Conservation (phyloP, 2,329 filamentous ascomycete genomes). For the Pseudopithomyces maydicus region DNA sequence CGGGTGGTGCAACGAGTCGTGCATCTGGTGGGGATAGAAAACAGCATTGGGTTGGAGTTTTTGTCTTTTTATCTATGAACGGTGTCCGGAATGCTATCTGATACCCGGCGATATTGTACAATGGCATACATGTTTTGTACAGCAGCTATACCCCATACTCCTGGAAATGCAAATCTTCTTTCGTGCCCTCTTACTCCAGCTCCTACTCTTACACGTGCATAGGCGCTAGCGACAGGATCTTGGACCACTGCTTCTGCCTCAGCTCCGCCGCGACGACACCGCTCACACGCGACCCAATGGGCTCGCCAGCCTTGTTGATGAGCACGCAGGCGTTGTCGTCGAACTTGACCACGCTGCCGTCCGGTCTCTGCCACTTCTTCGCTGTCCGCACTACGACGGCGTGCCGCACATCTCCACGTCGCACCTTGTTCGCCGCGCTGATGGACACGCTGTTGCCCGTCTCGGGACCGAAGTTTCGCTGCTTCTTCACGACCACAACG, state of each 20-base stretch:
- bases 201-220: constrained; percentile 66
- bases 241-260: constrained; percentile 93
- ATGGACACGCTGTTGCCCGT: constrained; percentile 73
- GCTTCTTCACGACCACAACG: constrained; percentile 96
- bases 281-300: constrained; percentile 77
- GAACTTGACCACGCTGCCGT: constrained; percentile 90
- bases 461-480: constrained; percentile 76
- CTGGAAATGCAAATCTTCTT: constrained; percentile 13
- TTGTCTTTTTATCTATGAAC: constrained; percentile 24
- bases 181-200: not conserved
- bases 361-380: constrained; percentile 83
- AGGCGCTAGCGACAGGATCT: constrained; percentile 94
- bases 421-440: constrained; percentile 85
- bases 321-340: constrained; percentile 98
- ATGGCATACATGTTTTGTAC: constrained; percentile 35
- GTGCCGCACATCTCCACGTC: constrained; percentile 93
- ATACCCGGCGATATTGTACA: constrained; percentile 44
- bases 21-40: not conserved
- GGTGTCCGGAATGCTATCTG: constrained; percentile 36
- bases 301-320: constrained; percentile 95
- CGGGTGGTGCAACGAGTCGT: constrained; percentile 9
- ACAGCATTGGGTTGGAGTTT: constrained; percentile 43
- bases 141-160: constrained; percentile 14
- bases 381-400: constrained; percentile 91
- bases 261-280: constrained; percentile 89